phyloP scores from a whole-genome alignment of 257 asterid genomes.

The Penstemon davidsonii region DNA sequence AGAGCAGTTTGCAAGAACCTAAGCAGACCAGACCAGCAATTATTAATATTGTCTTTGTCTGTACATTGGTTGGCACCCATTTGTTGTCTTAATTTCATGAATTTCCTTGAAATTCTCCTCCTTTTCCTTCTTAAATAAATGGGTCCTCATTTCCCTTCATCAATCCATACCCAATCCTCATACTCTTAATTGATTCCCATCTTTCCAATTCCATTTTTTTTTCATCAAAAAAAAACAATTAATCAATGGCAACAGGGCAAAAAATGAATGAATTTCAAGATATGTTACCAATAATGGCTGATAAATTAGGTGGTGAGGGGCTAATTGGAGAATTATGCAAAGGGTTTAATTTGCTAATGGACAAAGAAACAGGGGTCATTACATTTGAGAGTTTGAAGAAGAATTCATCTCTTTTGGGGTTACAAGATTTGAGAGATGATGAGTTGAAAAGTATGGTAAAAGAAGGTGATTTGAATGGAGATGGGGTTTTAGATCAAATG shows the following conservation, averaged over 20 bases:
- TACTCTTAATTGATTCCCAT: background rate
- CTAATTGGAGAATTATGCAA: slow-evolving; percentile 70
- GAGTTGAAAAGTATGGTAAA: slow-evolving; percentile 62
- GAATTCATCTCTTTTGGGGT: slow-evolving; percentile 65
- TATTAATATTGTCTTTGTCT: slow-evolving; percentile 31
- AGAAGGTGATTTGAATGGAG: slow-evolving; percentile 73
- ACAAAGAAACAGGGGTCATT: slow-evolving; percentile 56
- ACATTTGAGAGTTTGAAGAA: slow-evolving; percentile 73
- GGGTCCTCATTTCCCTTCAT: slow-evolving; percentile 13
- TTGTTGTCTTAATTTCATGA: background rate
- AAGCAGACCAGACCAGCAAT: slow-evolving; percentile 38
- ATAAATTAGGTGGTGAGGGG: slow-evolving; percentile 78
- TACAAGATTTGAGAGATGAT: slow-evolving; percentile 65
- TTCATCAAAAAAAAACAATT: background rate
- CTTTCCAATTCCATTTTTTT: background rate
- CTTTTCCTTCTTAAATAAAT: slow-evolving; percentile 24
- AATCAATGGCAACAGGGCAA: slow-evolving; percentile 31
- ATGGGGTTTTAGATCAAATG: slow-evolving; percentile 70
- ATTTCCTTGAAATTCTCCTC: slow-evolving; percentile 23
- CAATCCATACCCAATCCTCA: slow-evolving; percentile 5
- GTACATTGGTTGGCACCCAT: slow-evolving; percentile 51
- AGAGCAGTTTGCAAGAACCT: slow-evolving; percentile 36
- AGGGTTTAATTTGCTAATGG: slow-evolving; percentile 72
- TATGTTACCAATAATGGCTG: slow-evolving; percentile 72
- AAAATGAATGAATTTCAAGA: slow-evolving; percentile 52